Percentiles rank a stretch among this genome's conserved stretches.
Evolutionary conservation across 176 grass and related monocot species (phyloP).

Genomic region (maize (Zea mays)): DNA sequence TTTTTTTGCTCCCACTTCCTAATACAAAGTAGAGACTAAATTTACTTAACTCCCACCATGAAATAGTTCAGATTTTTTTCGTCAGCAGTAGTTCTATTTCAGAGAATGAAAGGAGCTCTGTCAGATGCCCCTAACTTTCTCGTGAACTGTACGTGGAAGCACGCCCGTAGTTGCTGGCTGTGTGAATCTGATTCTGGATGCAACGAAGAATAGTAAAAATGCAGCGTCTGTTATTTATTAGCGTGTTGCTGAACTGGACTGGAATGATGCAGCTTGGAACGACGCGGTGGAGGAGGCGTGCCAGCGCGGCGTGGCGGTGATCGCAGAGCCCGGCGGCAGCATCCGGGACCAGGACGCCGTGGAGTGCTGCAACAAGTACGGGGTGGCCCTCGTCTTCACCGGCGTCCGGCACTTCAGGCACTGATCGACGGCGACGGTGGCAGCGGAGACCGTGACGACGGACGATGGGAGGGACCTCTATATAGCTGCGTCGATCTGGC

Average conservation of each 20-base stretch:
- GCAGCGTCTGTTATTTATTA: neutral
- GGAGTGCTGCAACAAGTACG: constrained; percentile 90
- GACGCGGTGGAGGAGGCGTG: constrained; percentile 97
- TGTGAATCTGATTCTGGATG: neutral
- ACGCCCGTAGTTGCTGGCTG: no score
- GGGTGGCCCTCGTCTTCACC: constrained; percentile 81
- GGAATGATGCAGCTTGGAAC: constrained; percentile 64
- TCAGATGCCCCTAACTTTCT: no score
- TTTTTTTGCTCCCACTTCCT: no score
- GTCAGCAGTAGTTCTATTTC: no score
- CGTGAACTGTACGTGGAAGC: no score
- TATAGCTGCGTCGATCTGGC: no score
- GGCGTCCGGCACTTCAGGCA: constrained; percentile 87
- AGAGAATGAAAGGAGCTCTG: no score
- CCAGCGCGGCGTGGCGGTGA: constrained; percentile 55
- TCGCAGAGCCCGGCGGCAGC: constrained; percentile 77
- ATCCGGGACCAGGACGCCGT: constrained; percentile 79
- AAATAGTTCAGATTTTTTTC: no score
- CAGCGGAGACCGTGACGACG: no score
- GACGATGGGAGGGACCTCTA: no score
- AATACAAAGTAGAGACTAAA: no score
- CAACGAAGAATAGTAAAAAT: neutral
- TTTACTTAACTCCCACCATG: no score
- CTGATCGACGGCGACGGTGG: constrained; percentile 3
- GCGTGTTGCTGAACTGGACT: neutral